Evolutionary conservation across 1,139 yeast genomes (phyloP).

Genomic region (Nadsonia commutata): DNA sequence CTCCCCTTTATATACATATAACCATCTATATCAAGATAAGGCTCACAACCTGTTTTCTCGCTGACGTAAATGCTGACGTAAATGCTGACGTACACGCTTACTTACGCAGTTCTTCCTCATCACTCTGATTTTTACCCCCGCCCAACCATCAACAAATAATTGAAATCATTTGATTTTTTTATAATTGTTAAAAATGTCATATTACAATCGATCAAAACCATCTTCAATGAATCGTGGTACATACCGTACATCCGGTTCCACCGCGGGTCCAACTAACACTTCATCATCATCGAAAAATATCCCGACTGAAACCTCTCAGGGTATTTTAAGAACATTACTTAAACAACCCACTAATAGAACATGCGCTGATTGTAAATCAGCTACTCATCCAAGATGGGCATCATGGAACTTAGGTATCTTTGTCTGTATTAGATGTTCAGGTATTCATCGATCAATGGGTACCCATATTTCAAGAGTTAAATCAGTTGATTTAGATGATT

Average conservation of each 20-base stretch:
- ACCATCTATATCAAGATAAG: too few species aligned
- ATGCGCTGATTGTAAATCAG: constrained; percentile 85
- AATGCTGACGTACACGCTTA: too few species aligned
- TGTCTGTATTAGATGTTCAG: constrained; percentile 84
- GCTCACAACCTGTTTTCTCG: too few species aligned
- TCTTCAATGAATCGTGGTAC: not conserved
- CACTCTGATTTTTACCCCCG: too few species aligned
- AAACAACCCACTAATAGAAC: constrained; percentile 59
- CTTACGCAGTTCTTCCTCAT: too few species aligned
- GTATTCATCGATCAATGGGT: constrained; percentile 90
- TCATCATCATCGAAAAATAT: constrained; percentile 7
- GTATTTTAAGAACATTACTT: constrained; percentile 55
- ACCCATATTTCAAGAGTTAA: constrained; percentile 53
- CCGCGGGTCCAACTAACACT: not conserved
- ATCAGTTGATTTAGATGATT: constrained; percentile 85
- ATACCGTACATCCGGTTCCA: not conserved
- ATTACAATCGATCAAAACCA: not conserved
- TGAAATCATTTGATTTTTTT: too few species aligned
- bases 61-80: too few species aligned
- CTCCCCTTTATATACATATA: too few species aligned
- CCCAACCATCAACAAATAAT: too few species aligned
- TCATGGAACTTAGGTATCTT: constrained; percentile 92
- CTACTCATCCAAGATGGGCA: constrained; percentile 94
- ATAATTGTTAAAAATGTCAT: too few species aligned
- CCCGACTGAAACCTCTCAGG: constrained; percentile 36